phyloP scores from a whole-genome alignment of 495 filamentous ascomycete genomes.

The Trichoderma reesei region DNA sequence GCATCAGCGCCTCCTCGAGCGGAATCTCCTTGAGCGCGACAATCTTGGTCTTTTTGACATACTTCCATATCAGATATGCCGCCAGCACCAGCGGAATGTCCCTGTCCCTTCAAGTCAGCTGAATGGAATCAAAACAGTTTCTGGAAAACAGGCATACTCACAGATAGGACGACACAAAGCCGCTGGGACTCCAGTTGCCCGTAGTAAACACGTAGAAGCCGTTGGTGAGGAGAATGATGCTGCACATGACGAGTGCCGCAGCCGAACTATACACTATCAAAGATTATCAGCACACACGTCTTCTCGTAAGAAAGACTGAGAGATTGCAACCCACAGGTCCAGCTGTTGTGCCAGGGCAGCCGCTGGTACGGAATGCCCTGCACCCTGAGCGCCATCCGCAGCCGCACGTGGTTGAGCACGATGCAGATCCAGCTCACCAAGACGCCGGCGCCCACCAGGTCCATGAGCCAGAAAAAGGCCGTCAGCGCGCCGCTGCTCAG shows the following conservation, averaged over 20 bases:
- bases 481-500: constrained; percentile 19
- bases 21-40: constrained; percentile 42
- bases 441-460: constrained; percentile 53
- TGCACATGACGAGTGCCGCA: constrained; percentile 32
- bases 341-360: constrained; percentile 43
- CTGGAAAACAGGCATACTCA: constrained; percentile 18
- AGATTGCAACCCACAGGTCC: constrained; percentile 21
- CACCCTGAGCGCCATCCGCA: constrained; percentile 45
- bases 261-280: constrained; percentile 25
- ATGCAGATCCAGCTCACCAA: constrained; percentile 68
- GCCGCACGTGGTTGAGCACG: constrained; percentile 63
- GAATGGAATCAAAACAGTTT: not conserved
- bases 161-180: constrained; percentile 42
- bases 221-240: constrained; percentile 37
- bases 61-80: constrained; percentile 47
- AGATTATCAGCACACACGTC: not conserved
- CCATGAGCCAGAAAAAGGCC: constrained; percentile 55
- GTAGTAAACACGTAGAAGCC: constrained; percentile 38
- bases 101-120: constrained; percentile 22
- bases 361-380: constrained; percentile 43
- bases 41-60: constrained; percentile 43
- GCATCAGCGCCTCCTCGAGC: constrained; percentile 20
- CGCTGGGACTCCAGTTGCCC: constrained; percentile 37
- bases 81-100: constrained; percentile 45
- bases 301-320: not conserved